Evolutionary conservation across 1,139 yeast species (phyloP), one percentile per base, ranked within the genome.

Genomic region (Blastobotrys ciferrii): DNA sequence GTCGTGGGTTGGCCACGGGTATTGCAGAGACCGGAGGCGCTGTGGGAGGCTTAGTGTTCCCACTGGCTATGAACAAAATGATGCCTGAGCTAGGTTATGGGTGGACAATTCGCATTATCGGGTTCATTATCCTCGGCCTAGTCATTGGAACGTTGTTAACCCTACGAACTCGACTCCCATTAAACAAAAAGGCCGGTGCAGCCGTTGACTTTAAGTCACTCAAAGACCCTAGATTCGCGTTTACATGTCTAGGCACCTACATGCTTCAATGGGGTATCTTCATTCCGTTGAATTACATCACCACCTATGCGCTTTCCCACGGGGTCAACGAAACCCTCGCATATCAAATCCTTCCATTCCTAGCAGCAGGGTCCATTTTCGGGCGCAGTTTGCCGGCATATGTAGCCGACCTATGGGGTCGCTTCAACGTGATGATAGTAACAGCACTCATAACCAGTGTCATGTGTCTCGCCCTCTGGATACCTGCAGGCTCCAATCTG

Each of bases 1-100:
- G 72, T 52, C 67, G 89, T 49, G 89, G 83, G 1, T 64, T 76
- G 52, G 87, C 87, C 3, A 62, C 80, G 41, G 80, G 86, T 1
- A 62, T 81, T 2, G 84, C 84, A 0, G 77, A 83, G 4, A 75
- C 77, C 56, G 87, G 88, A 12, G 88, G 88, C 0, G 74, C 82
- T 30, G 62, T 82, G 3, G 91, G 91, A 14, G 87, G 87, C 43
- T 75, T 81, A 23, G 67, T 80, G 1, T 79, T 81, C 61, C 84
- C 88, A 1, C 63, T 82, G 25, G 72, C 81, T 75, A 70, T 83
- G 49, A 74, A 82, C 56, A 65, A 70, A 35, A 66, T 82, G 46
- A 80, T 78, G 58, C 69, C 63, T 1, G 57, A 64, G 25, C 69
- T 78, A 19, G 87, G 87, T 0, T 82, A 71, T 59, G 68, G 66